Evolutionary conservation across 768 basidiomycete genomes (phyloP), one percentile per base, ranked within the genome.

Genomic region (Gautieria morchelliformis): DNA sequence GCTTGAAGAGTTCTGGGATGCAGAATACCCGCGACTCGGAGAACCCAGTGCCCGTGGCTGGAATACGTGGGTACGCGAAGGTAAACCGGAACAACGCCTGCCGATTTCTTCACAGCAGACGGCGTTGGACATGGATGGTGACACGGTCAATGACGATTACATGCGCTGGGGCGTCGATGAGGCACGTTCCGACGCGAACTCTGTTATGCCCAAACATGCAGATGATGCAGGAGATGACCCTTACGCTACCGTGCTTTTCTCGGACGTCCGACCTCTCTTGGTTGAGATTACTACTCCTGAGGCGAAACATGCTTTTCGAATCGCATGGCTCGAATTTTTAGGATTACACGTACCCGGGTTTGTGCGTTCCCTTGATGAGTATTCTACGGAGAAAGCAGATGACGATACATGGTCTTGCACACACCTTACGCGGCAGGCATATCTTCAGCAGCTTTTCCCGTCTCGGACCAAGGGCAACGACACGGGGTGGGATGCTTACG

Each of bases 1-100:
- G 15, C 74, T 93, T 4, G 89, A 90, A 70, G 80, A 82, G 52
- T 93, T 87, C 65, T 93, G 90, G 90, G 90, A 93, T 52, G 81
- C 85, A 4, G 90, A 91, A 68, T 72, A 70, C 10, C 82, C 83
- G n/a, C 83, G 89, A n/a, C 67, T 83, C 9, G 87, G 89, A 30
- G 90, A 93, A 65, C 65, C 68, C 0, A 71, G 73, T 54, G 80
- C 89, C 9, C 72, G 68, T 56, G 89, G 90, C 24, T 92, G 89
- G 88, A 74, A 75, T 14, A 59, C 70, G 35, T 91, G 87, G 87
- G 68, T 77, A 41, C 64, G 71, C 11, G 70, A 74, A 20, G 74
- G 75, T 22, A 74, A 72, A 48, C 69, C 75, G 33, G 20, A 52
- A 19, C 24, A 5, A 12, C 5, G 15, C 33, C 37, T 12, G 12